Evolutionary conservation across 805 yeast genomes (phyloP), one percentile per base, ranked within the genome.

Genomic region (Teunomyces kruisii): DNA sequence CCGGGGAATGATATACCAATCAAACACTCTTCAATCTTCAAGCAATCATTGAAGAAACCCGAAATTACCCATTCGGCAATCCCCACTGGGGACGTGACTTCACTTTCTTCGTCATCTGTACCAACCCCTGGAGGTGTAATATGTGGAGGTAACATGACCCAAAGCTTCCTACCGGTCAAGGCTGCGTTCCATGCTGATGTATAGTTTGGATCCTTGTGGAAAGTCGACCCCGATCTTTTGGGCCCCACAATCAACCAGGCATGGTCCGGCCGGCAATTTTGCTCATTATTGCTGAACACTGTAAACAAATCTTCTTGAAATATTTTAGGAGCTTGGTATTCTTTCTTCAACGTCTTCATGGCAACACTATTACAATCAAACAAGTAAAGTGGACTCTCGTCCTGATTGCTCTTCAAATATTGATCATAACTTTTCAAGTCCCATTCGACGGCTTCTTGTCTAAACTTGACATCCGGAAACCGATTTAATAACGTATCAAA

Each of bases 211-310:
- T 90, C 97, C 56, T 91, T 90, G 62, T 90, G 97, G 63, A 89
- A 90, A 0, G 95, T 86, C 1, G 96, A 87, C 0, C 97, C 97
- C 6, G 89, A 81, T 40, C 95, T 65, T 15, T 68, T 72, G 2
- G 96, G 90, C 0, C 97, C 97, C 6, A 86, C 76, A 39, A 91
- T 91, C 16, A 90, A 68, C 97, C 97, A 90, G n/a, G 92, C 78
- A 61, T 86, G 85, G 62, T 90, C 96, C 1, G 97, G 97, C 40
- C 97, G 71, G 54, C 86, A 83, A 12, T 66, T 63, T 13, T 59
- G 44, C 10, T 43, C 39, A 2, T 55, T 49, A 2, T 43, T 29
- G 12, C 66, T 70, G 46, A 85, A 77, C n/a, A 81, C 61, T 17
- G 72, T 74, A 63, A 88, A 88, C 38, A 77, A 72, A 61, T 88